These are phyloP conservation scores for Ramaria rubella DNA, from an alignment of 768 basidiomycete genomes.

Conservation along the genomic window DNA sequence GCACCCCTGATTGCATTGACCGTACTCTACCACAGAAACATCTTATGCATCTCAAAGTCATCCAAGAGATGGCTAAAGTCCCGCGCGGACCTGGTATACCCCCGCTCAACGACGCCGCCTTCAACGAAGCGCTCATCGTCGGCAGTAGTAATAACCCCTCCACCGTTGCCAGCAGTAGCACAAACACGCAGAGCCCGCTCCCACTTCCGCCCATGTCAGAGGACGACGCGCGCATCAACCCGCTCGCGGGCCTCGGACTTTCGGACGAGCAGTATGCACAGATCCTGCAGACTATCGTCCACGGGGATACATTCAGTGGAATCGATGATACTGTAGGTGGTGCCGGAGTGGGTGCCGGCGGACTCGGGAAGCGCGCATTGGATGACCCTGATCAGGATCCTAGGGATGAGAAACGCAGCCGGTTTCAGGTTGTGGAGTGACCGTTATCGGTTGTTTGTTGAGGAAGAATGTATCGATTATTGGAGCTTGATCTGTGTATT, in stretches of 20 bases:
- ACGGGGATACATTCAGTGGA: constrained; percentile 51
- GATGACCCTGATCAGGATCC: constrained; percentile 27
- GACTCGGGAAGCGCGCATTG: constrained; percentile 22
- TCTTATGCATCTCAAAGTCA: constrained; percentile 77
- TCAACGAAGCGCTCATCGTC: constrained; percentile 47
- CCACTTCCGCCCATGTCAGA: constrained; percentile 29
- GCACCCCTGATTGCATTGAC: not conserved
- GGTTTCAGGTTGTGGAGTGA: constrained; percentile 35
- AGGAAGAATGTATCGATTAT: not conserved
- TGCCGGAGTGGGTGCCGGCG: constrained; percentile 15
- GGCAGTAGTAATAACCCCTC: constrained; percentile 25
- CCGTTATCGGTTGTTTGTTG: not conserved
- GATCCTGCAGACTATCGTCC: constrained; percentile 69
- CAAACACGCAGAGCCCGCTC: constrained; percentile 11
- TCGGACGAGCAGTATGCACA: constrained; percentile 82
- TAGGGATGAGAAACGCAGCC: constrained; percentile 33
- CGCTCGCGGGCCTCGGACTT: constrained; percentile 81
- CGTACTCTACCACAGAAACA: constrained; percentile 61
- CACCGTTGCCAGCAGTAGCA: not conserved
- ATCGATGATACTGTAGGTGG: constrained; percentile 22
- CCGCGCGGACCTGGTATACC: constrained; percentile 65
- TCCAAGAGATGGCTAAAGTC: constrained; percentile 66
- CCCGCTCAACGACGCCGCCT: constrained; percentile 45
- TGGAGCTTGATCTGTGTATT: too few species aligned
- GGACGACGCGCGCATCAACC: constrained; percentile 60